Conservation (phyloP, 2,329 filamentous ascomycete genomes). For the Apiospora aurea region DNA sequence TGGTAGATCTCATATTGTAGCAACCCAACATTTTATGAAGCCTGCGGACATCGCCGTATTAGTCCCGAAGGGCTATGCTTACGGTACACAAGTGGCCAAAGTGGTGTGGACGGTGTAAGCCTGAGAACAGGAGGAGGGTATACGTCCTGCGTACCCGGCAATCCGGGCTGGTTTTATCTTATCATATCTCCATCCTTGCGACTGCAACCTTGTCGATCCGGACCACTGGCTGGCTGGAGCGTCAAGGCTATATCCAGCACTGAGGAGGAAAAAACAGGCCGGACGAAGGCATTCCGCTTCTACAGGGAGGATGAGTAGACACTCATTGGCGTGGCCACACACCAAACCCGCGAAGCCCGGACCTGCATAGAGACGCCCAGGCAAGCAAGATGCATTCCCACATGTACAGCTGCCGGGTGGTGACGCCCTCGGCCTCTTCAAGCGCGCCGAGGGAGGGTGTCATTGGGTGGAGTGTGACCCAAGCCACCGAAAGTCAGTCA, state of each 20-base stretch:
- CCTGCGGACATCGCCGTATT: neutral
- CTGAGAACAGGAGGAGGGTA: neutral
- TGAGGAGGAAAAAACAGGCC: neutral
- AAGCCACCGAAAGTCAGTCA: neutral
- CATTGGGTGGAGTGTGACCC: constrained; percentile 19
- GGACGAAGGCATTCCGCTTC: neutral
- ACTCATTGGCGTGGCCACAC: neutral
- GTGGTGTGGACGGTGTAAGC: neutral
- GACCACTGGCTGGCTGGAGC: neutral
- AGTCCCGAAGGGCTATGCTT: neutral
- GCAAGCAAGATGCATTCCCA: neutral
- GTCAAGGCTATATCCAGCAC: neutral
- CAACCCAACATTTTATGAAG: neutral
- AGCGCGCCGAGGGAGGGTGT: constrained; percentile 16
- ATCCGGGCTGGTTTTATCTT: neutral
- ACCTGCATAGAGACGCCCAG: neutral
- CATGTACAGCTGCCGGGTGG: neutral
- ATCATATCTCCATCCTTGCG: neutral
- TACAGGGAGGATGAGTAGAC: neutral
- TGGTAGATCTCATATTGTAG: too few relatives aligned
- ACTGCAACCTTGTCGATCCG: too few relatives aligned
- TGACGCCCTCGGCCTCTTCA: constrained; percentile 12
- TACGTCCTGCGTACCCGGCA: neutral
- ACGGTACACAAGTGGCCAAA: neutral
- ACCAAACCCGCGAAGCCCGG: neutral